phyloP scores from a whole-genome alignment of 495 filamentous ascomycete genomes.

The Viridothelium virens region DNA sequence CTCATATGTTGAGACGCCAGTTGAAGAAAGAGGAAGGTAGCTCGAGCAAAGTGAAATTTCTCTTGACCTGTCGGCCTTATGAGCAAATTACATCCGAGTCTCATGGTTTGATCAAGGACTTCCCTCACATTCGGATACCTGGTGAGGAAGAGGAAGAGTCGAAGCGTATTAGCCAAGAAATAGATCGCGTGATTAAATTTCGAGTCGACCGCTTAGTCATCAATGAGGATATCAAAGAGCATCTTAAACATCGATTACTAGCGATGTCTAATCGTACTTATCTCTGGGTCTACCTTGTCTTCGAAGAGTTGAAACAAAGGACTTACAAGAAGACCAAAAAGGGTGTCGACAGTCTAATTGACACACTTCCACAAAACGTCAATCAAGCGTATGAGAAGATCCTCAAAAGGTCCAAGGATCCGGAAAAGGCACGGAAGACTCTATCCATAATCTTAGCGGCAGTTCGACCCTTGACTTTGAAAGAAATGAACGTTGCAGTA shows the following conservation, averaged over 20 bases:
- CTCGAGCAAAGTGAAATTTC: constrained; percentile 11
- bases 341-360: constrained; percentile 3
- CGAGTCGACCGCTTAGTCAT: constrained; percentile 9
- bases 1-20: background rate
- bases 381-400: constrained; percentile 17
- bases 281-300: constrained; percentile 19
- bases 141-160: background rate
- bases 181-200: constrained; percentile 16
- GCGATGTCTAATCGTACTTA: constrained; percentile 12
- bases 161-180: constrained; percentile 14
- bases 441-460: constrained; percentile 16
- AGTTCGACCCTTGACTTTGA: constrained; percentile 11
- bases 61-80: constrained; percentile 20
- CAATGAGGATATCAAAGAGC: background rate
- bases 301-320: constrained; percentile 14
- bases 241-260: constrained; percentile 9
- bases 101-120: background rate
- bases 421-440: background rate
- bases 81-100: constrained; percentile 6
- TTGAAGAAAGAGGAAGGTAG: background rate
- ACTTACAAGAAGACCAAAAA: constrained; percentile 6
- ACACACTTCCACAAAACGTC: constrained; percentile 16
- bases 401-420: constrained; percentile 11
- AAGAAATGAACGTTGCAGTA: background rate
- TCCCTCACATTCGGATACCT: background rate